Percentiles rank a stretch among this genome's conserved stretches.
Conservation (phyloP, 2,329 filamentous ascomycete species). For the Escovopsis sp. region DNA sequence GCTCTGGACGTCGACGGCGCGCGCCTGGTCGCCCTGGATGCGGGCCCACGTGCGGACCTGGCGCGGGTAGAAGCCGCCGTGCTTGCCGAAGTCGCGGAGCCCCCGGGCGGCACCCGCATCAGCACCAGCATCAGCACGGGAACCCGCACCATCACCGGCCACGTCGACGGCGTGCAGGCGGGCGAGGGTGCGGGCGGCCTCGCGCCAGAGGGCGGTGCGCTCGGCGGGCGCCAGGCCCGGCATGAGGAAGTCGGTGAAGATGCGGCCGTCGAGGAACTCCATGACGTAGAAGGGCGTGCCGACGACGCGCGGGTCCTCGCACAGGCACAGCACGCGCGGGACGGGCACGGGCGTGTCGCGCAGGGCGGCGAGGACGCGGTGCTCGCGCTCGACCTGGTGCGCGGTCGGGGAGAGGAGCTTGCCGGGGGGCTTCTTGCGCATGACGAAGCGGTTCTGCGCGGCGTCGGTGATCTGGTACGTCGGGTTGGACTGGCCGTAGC, state of each 20-base stretch:
- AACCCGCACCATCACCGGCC: slow-evolving; percentile 36
- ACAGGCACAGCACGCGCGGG: slow-evolving; percentile 69
- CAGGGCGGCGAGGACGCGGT: slow-evolving; percentile 76
- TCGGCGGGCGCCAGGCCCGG: slow-evolving; percentile 56
- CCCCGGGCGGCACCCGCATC: slow-evolving; percentile 19
- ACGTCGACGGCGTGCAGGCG: slow-evolving; percentile 67
- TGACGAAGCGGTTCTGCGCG: slow-evolving; percentile 59
- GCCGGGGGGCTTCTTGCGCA: slow-evolving; percentile 97
- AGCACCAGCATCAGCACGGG: slow-evolving; percentile 22
- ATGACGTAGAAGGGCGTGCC: slow-evolving; percentile 96
- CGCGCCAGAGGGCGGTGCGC: slow-evolving; percentile 69
- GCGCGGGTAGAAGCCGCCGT: slow-evolving; percentile 65
- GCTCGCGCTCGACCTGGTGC: slow-evolving; percentile 93
- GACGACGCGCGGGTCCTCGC: slow-evolving; percentile 64
- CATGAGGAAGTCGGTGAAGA: slow-evolving; percentile 78
- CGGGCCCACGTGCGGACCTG: slow-evolving; percentile 73
- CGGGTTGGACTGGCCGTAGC: slow-evolving; percentile 93
- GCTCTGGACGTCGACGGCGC: slow-evolving; percentile 62
- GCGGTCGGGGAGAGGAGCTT: slow-evolving; percentile 84
- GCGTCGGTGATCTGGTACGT: slow-evolving; percentile 80
- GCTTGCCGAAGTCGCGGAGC: slow-evolving; percentile 58
- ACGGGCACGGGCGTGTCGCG: slow-evolving; percentile 69
- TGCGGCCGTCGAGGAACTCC: slow-evolving; percentile 86
- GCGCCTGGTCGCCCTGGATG: slow-evolving; percentile 66
- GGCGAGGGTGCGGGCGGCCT: slow-evolving; percentile 69